phyloP scores from a whole-genome alignment of 257 asterid species.

The Fraxinus quadrangulata region DNA sequence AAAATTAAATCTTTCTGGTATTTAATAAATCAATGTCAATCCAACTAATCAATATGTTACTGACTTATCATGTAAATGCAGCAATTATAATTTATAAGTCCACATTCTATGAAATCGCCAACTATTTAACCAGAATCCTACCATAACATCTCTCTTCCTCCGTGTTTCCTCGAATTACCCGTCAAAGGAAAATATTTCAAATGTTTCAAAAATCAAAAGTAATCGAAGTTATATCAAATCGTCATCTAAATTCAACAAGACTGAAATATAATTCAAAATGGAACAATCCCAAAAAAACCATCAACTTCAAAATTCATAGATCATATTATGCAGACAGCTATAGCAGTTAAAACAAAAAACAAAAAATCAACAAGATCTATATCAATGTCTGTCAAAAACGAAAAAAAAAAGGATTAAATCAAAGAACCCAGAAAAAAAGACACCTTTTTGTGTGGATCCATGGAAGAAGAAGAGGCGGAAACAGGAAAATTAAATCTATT shows the following conservation, averaged over 20 bases:
- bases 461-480: constrained; percentile 35
- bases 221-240: background rate
- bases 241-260: background rate
- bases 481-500: constrained; percentile 51
- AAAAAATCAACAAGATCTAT: constrained; percentile 28
- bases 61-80: constrained; percentile 15
- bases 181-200: background rate
- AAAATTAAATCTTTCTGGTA: background rate
- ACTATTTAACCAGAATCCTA: constrained; percentile 7
- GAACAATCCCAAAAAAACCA: background rate
- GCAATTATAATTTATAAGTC: constrained; percentile 6
- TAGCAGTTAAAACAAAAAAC: background rate
- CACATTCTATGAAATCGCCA: constrained; percentile 20
- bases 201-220: background rate
- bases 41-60: constrained; percentile 16
- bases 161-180: background rate
- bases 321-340: constrained; percentile 23
- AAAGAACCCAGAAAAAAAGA: constrained; percentile 1
- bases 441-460: constrained; percentile 86
- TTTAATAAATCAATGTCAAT: background rate
- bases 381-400: constrained; percentile 17
- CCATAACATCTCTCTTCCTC: background rate
- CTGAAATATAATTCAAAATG: background rate
- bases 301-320: constrained; percentile 9
- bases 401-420: background rate